A percentile compares a stretch with the other conserved stretches of the same genome.
These are phyloP conservation scores for Tetracentron sinense DNA, from an alignment of 164 flowering plant species.

Conservation along the genomic window DNA sequence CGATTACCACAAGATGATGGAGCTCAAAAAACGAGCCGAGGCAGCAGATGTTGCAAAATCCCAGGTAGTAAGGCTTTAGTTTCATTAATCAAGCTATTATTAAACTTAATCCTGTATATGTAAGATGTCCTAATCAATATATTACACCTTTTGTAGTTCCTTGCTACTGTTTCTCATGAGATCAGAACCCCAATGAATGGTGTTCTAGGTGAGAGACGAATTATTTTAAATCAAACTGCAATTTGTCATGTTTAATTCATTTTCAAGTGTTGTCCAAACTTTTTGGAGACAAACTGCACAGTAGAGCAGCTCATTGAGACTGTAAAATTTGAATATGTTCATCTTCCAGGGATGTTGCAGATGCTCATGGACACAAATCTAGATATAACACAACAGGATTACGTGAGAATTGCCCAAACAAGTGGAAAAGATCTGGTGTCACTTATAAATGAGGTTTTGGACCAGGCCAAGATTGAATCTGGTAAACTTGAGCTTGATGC, in stretches of 20 bases:
- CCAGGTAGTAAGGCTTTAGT: constrained; percentile 30
- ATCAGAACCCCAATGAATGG: constrained; percentile 99
- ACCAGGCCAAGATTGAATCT: constrained; percentile 94
- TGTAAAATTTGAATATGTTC: background rate
- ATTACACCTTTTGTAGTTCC: constrained; percentile 59
- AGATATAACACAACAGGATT: constrained; percentile 88
- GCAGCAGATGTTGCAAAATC: constrained; percentile 94
- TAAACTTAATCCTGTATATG: background rate
- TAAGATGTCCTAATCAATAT: background rate
- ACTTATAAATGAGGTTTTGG: constrained; percentile 86
- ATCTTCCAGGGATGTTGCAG: constrained; percentile 75
- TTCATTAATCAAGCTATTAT: background rate
- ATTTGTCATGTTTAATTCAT: background rate
- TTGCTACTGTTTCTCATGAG: constrained; percentile 98
- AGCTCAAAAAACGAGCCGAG: constrained; percentile 78
- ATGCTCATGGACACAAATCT: constrained; percentile 93
- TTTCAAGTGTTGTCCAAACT: background rate
- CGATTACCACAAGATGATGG: constrained; percentile 70
- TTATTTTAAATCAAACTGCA: background rate
- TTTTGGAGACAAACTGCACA: background rate
- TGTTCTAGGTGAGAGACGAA: constrained; percentile 65
- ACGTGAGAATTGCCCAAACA: constrained; percentile 83
- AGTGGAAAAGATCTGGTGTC: constrained; percentile 93
- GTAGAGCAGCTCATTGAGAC: background rate
- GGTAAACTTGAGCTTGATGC: constrained; percentile 96